phyloP scores from a whole-genome alignment of 345 rosid genomes.

The Rhodamnia rubescens region DNA sequence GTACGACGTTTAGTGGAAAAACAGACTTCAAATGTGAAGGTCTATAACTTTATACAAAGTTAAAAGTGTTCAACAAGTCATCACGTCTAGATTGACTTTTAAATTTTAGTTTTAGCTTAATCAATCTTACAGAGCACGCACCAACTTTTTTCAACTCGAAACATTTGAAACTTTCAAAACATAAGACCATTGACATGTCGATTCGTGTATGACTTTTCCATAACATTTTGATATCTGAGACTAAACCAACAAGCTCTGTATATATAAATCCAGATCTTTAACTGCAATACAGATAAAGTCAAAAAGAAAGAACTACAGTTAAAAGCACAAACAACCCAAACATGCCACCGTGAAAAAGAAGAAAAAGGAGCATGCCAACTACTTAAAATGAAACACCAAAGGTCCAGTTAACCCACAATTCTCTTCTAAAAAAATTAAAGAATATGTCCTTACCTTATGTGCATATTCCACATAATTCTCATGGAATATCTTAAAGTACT shows the following conservation, averaged over 20 bases:
- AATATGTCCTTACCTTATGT: slow-evolving; percentile 53
- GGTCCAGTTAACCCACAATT: neutral
- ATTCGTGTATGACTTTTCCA: neutral
- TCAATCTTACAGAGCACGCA: neutral
- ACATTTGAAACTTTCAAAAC: neutral
- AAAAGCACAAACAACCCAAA: neutral
- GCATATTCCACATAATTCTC: slow-evolving; percentile 93
- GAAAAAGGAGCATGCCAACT: neutral
- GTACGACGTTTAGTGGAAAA: neutral
- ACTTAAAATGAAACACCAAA: neutral
- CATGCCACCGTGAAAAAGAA: neutral
- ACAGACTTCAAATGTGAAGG: neutral
- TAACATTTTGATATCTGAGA: neutral
- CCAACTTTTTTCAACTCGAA: neutral
- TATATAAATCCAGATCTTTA: neutral
- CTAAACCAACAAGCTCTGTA: neutral
- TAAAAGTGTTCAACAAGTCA: neutral
- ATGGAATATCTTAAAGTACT: slow-evolving; percentile 85
- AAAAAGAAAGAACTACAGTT: neutral
- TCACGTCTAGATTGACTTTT: neutral
- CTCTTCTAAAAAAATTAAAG: neutral
- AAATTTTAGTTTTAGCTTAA: neutral
- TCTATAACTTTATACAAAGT: neutral
- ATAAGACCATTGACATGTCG: neutral
- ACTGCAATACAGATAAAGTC: neutral